A percentile compares a stretch with the other conserved stretches of the same genome.
These are phyloP conservation scores for Hypomontagnella monticulosa DNA, from an alignment of 495 filamentous ascomycete genomes.

Conservation along the genomic window DNA sequence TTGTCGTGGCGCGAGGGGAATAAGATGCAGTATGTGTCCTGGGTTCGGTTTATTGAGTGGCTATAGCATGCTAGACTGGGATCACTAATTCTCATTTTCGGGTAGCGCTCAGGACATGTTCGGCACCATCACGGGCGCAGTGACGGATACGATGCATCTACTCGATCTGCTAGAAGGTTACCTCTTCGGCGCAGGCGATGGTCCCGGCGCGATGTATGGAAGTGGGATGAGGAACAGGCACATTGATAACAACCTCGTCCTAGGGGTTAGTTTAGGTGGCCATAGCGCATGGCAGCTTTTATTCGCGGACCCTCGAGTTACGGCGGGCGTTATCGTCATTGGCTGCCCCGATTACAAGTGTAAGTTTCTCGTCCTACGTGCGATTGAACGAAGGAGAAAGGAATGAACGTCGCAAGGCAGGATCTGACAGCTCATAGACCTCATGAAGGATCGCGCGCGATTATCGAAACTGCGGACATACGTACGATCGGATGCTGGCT, in stretches of 20 bases:
- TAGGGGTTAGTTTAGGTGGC: conserved; percentile 87
- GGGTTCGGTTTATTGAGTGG: conserved; percentile 50
- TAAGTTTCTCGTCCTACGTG: conserved; percentile 36
- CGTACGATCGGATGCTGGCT: conserved; percentile 60
- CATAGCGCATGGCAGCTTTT: conserved; percentile 88
- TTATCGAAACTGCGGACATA: conserved; percentile 74
- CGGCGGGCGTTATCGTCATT: conserved; percentile 78
- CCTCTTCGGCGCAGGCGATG: conserved; percentile 66
- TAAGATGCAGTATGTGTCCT: conserved; percentile 72
- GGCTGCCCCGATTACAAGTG: conserved; percentile 89
- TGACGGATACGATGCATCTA: conserved; percentile 73
- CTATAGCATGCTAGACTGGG: conserved; percentile 40
- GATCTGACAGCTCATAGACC: conserved; percentile 44
- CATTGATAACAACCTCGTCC: conserved; percentile 76
- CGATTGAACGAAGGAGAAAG: neutral
- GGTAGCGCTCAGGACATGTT: conserved; percentile 52
- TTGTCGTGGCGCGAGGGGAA: conserved; percentile 84
- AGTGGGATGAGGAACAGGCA: conserved; percentile 42
- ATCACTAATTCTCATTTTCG: conserved; percentile 2
- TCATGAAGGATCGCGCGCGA: conserved; percentile 81
- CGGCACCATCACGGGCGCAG: conserved; percentile 66
- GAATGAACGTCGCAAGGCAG: neutral
- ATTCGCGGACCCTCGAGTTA: conserved; percentile 79
- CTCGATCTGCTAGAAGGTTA: conserved; percentile 81
- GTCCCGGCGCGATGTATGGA: conserved; percentile 25